Conservation (phyloP, 148 eudicot species). For the Silene conica region DNA sequence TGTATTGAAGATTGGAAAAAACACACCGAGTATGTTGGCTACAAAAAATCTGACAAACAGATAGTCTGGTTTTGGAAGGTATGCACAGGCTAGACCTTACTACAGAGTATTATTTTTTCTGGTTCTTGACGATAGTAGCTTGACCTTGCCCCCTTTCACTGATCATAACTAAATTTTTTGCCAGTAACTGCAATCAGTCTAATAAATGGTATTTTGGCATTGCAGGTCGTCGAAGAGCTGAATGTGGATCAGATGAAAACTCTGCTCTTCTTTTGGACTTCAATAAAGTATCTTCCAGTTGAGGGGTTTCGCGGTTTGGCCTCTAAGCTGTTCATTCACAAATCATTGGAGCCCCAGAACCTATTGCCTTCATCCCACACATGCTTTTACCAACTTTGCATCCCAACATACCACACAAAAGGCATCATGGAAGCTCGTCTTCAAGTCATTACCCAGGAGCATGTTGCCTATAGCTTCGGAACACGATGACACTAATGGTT, state of each 20-base stretch:
- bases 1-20: conserved; percentile 86
- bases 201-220: conserved; percentile 13
- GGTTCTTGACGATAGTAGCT: not conserved
- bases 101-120: not conserved
- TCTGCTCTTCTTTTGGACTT: conserved; percentile 96
- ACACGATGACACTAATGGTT: conserved; percentile 39
- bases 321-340: conserved; percentile 60
- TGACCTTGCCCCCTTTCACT: too few relatives aligned
- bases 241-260: conserved; percentile 56
- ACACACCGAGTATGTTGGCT: conserved; percentile 80
- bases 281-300: conserved; percentile 67
- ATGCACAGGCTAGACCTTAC: conserved; percentile 19
- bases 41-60: conserved; percentile 61
- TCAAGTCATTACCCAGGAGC: conserved; percentile 61
- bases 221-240: conserved; percentile 61
- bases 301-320: conserved; percentile 85
- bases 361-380: conserved; percentile 85
- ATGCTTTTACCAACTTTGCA: conserved; percentile 69
- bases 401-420: conserved; percentile 56
- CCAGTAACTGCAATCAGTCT: not conserved
- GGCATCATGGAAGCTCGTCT: conserved; percentile 57
- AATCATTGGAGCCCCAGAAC: conserved; percentile 37
- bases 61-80: conserved; percentile 97
- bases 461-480: conserved; percentile 93
- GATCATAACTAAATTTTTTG: not conserved